Percentiles rank a stretch among this genome's conserved stretches.
phyloP scores from a whole-genome alignment of 2,329 filamentous ascomycete genomes.

The Sporothrix humicola region DNA sequence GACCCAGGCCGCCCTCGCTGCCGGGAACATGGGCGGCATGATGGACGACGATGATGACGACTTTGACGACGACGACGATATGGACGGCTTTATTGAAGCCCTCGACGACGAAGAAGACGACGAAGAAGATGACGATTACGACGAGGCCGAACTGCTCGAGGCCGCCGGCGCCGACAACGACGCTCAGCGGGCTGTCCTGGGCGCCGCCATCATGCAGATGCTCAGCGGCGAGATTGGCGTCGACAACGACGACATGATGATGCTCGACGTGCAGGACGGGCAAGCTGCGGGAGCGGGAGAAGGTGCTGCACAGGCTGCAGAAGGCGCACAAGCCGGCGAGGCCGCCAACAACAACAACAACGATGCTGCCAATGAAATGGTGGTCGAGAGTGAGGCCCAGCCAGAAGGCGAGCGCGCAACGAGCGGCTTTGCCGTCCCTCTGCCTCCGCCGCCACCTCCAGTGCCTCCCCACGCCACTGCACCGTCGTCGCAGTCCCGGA shows the following conservation, averaged over 20 bases:
- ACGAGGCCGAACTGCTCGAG: constrained; percentile 40
- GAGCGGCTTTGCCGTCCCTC: constrained; percentile 65
- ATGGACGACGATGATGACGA: constrained; percentile 66
- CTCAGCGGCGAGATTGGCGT: background rate
- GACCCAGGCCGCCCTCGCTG: constrained; percentile 43
- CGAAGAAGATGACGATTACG: constrained; percentile 39
- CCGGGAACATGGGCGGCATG: constrained; percentile 55
- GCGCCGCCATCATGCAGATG: background rate
- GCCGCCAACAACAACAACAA: background rate
- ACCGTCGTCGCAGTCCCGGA: constrained; percentile 7
- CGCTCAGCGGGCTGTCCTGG: constrained; percentile 39
- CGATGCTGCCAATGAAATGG: constrained; percentile 50
- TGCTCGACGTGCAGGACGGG: constrained; percentile 59
- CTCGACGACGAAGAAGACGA: constrained; percentile 40
- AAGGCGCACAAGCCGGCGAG: background rate
- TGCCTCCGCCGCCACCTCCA: constrained; percentile 67
- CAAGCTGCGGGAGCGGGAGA: background rate
- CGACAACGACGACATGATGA: constrained; percentile 59
- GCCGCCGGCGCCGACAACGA: constrained; percentile 43
- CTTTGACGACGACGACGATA: constrained; percentile 50
- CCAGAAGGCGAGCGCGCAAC: constrained; percentile 80
- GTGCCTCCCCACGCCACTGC: constrained; percentile 35
- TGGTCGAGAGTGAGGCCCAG: constrained; percentile 65
- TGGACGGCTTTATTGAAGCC: constrained; percentile 40
- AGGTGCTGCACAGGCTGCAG: background rate